Percentiles rank a stretch among this genome's conserved stretches.
Evolutionary conservation across 2,329 filamentous ascomycete species (phyloP).

Genomic region (Aspergillus neotritici): DNA sequence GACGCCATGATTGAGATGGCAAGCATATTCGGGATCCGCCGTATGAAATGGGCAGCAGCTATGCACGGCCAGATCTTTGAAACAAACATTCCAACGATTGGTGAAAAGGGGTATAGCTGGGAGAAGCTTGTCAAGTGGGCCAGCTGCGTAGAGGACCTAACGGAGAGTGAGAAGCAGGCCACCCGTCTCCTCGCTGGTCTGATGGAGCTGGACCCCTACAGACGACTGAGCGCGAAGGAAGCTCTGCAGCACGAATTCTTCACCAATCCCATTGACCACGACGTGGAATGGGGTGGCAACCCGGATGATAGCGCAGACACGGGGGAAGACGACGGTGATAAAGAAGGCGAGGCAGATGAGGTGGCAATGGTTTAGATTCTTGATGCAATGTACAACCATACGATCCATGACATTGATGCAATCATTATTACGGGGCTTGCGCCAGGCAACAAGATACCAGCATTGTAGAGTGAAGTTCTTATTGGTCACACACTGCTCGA

Average conservation of each 20-base stretch:
- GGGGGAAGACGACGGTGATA: conserved; percentile 27
- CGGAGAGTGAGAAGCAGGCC: conserved; percentile 42
- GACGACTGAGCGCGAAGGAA: conserved; percentile 39
- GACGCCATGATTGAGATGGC: conserved; percentile 97
- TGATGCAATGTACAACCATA: conserved; percentile 13
- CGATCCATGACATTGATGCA: conserved; percentile 1
- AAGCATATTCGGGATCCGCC: conserved; percentile 80
- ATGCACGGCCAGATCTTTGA: conserved; percentile 90
- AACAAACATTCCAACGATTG: conserved; percentile 85
- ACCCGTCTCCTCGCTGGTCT: conserved; percentile 39
- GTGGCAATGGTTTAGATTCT: conserved; percentile 32
- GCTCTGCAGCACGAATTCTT: conserved; percentile 44
- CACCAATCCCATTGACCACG: conserved; percentile 35
- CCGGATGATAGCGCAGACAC: conserved; percentile 33
- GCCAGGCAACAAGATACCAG: no score
- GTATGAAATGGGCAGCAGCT: conserved; percentile 76
- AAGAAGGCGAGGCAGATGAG: conserved; percentile 34
- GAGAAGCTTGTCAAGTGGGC: conserved; percentile 97
- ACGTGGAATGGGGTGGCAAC: conserved; percentile 37
- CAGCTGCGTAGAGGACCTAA: conserved; percentile 64
- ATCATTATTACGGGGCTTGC: no score
- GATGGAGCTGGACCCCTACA: conserved; percentile 41
- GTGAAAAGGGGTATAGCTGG: conserved; percentile 74
- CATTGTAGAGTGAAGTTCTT: no score
- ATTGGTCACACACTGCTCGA: no score